phyloP scores from a whole-genome alignment of 495 filamentous ascomycete genomes.

The Penicillium paradoxum region DNA sequence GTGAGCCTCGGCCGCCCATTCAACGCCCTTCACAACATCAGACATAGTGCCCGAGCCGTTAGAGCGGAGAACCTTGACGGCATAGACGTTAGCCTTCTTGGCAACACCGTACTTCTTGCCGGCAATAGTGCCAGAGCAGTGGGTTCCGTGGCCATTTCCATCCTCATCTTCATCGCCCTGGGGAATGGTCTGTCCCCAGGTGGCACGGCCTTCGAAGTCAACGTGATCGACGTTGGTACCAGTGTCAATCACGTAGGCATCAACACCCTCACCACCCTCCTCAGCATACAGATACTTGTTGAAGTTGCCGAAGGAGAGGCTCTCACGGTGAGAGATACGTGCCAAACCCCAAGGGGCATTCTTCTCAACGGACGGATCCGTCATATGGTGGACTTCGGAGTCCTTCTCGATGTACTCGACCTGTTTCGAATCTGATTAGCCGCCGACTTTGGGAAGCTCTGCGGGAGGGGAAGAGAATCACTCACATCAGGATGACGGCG shows the following conservation, averaged over 20 bases:
- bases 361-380: slow-evolving; percentile 60
- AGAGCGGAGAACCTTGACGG: slow-evolving; percentile 95
- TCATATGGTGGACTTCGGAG: slow-evolving; percentile 78
- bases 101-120: slow-evolving; percentile 99
- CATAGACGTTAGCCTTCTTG: slow-evolving; percentile 95
- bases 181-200: slow-evolving; percentile 97
- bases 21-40: slow-evolving; percentile 96
- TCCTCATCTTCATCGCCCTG: slow-evolving; percentile 76
- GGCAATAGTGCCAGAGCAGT: slow-evolving; percentile 96
- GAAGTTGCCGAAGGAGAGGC: slow-evolving; percentile 82
- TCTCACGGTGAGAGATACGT: slow-evolving; percentile 90
- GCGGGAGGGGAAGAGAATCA: slow-evolving; percentile 19
- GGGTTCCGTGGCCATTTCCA: slow-evolving; percentile 98
- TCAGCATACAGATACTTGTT: slow-evolving; percentile 95
- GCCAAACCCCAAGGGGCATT: slow-evolving; percentile 97
- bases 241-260: slow-evolving; percentile 98
- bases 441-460: slow-evolving; percentile 1
- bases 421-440: slow-evolving; percentile 42
- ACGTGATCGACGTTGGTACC: slow-evolving; percentile 91
- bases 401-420: slow-evolving; percentile 97
- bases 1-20: slow-evolving; percentile 84
- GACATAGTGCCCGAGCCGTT: slow-evolving; percentile 98
- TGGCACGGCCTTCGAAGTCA: slow-evolving; percentile 93
- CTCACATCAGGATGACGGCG: slow-evolving; percentile 96
- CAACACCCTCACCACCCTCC: slow-evolving; percentile 94